These are phyloP conservation scores for Agaricus subrufescens DNA, from an alignment of 768 basidiomycete species.

Conservation along the genomic window DNA sequence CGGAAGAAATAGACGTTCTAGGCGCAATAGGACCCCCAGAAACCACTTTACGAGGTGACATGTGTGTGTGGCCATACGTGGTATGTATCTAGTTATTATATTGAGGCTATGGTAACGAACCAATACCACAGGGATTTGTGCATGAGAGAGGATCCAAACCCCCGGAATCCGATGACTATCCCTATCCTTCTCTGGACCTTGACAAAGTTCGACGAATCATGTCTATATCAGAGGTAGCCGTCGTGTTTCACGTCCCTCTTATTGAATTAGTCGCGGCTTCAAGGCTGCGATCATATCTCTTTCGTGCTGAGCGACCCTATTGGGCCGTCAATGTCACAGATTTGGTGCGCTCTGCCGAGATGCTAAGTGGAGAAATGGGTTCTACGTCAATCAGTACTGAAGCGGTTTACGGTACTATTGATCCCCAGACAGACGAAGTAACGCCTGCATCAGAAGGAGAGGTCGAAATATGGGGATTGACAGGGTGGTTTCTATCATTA, in stretches of 20 bases:
- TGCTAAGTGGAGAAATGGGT: conserved; percentile 23
- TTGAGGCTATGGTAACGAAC: not conserved
- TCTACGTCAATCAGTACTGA: conserved; percentile 17
- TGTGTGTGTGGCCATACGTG: conserved; percentile 73
- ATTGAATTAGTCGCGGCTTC: conserved; percentile 39
- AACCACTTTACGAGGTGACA: conserved; percentile 47
- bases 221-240: conserved; percentile 62
- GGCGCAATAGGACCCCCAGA: conserved; percentile 64
- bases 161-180: conserved; percentile 28
- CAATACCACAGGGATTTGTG: conserved; percentile 34
- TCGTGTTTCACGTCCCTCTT: conserved; percentile 69
- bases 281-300: conserved; percentile 47
- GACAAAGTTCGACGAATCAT: conserved; percentile 35
- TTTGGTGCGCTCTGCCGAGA: conserved; percentile 29
- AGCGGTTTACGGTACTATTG: conserved; percentile 14
- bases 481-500: conserved; percentile 74
- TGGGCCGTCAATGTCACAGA: conserved; percentile 68
- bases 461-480: conserved; percentile 78
- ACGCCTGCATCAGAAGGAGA: conserved; percentile 37
- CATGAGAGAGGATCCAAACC: conserved; percentile 16
- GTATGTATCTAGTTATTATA: conserved; percentile 37
- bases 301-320: conserved; percentile 56
- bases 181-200: conserved; percentile 60
- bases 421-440: conserved; percentile 27
- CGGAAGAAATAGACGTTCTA: conserved; percentile 58